phyloP scores from a whole-genome alignment of 768 basidiomycete genomes.

The Phylloporus rhodoxanthus region DNA sequence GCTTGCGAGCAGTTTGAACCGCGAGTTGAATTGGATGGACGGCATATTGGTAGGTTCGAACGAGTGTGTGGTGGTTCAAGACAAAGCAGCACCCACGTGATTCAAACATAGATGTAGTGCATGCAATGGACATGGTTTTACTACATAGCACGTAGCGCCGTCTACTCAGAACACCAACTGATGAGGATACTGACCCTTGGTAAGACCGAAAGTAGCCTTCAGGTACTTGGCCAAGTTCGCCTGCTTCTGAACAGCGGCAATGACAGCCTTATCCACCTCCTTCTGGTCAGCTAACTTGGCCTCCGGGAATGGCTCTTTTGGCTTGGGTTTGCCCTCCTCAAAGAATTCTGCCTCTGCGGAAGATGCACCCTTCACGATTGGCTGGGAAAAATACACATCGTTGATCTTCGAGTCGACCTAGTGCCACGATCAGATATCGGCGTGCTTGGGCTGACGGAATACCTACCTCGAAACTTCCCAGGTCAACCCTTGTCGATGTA shows the following conservation, averaged over 20 bases:
- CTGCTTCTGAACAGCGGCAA: slow-evolving; percentile 84
- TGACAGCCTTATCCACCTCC: slow-evolving; percentile 69
- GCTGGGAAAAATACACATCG: slow-evolving; percentile 91
- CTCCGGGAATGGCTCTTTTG: slow-evolving; percentile 80
- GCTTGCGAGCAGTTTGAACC: slow-evolving; percentile 10
- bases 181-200: slow-evolving; percentile 97
- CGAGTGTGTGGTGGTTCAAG: background rate
- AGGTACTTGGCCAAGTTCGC: slow-evolving; percentile 91
- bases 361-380: slow-evolving; percentile 55
- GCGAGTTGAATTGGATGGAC: background rate
- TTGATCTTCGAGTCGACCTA: slow-evolving; percentile 87
- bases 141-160: slow-evolving; percentile 17
- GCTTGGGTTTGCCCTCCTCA: slow-evolving; percentile 85
- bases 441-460: background rate
- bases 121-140: slow-evolving; percentile 21
- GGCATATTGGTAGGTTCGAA: background rate
- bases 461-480: slow-evolving; percentile 68
- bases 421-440: slow-evolving; percentile 7
- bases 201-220: slow-evolving; percentile 86
- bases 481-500: slow-evolving; percentile 89
- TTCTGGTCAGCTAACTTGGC: slow-evolving; percentile 91
- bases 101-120: background rate
- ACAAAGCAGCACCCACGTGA: slow-evolving; percentile 8
- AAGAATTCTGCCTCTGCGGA: slow-evolving; percentile 98
- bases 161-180: slow-evolving; percentile 76